Base-by-base conservation (phyloP, 2,329 filamentous ascomycete genomes). In the Fusarium sp. region DNA sequence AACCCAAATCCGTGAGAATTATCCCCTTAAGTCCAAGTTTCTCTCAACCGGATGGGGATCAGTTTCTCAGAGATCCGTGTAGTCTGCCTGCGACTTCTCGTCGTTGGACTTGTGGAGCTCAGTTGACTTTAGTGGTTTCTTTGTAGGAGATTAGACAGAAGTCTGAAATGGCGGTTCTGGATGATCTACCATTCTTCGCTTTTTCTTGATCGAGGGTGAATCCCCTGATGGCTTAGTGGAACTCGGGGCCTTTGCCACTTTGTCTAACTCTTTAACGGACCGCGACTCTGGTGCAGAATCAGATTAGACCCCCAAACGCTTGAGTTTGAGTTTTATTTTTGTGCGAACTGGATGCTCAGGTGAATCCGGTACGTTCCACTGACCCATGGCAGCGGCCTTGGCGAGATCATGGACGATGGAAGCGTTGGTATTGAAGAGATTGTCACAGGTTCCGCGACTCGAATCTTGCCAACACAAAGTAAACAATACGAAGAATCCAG, bases 21-120 rank as follows among this genome's bases (percentile, higher is more conserved):
- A n/a, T n/a, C n/a, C n/a, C n/a, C n/a, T n/a, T n/a, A n/a, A n/a
- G n/a, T n/a, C n/a, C n/a, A n/a, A n/a, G n/a, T n/a, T n/a, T n/a
- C n/a, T n/a, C n/a, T n/a, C n/a, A n/a, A n/a, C n/a, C n/a, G n/a
- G n/a, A n/a, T n/a, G n/a, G n/a, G n/a, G n/a, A n/a, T n/a, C n/a
- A n/a, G n/a, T n/a, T n/a, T n/a, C n/a, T n/a, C n/a, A n/a, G n/a
- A n/a, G n/a, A n/a, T n/a, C n/a, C n/a, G n/a, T n/a, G n/a, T n/a
- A n/a, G 73, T 96, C 96, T 8, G 94, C 89, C 70, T 96, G 92
- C 24, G 92, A 96, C 77, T 95, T 94, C 77, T 94, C 91, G 74
- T 97, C 94, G 73, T 96, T 91, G 24, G 94, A 96, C 73, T 86
- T 88, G 46, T 92, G 89, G 20, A 89, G 82, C 71, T 91, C 88